These are phyloP conservation scores for Phlegmacium glaucopus DNA, from an alignment of 768 basidiomycete species.

Conservation along the genomic window DNA sequence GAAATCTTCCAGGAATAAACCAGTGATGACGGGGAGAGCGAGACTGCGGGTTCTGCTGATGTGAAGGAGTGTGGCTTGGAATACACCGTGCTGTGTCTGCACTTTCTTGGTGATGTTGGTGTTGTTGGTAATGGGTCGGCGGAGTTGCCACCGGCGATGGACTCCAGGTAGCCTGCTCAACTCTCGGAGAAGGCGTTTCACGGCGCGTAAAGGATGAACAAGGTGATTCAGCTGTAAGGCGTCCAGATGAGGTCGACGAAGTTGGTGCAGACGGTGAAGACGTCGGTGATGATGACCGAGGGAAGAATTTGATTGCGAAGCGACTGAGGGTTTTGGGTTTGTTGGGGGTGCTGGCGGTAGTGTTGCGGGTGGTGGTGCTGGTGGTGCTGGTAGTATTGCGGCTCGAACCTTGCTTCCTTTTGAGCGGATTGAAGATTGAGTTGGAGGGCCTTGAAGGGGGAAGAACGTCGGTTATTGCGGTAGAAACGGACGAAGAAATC, in stretches of 20 bases:
- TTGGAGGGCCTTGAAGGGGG: constrained; percentile 35
- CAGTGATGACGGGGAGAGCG: constrained; percentile 44
- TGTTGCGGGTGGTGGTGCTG: constrained; percentile 5
- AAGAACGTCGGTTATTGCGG: constrained; percentile 38
- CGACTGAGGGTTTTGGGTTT: constrained; percentile 33
- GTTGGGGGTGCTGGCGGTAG: constrained; percentile 7
- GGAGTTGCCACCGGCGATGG: constrained; percentile 20
- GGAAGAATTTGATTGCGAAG: constrained; percentile 47
- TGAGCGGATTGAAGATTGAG: constrained; percentile 12
- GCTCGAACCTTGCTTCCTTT: background rate
- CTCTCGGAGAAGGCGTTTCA: constrained; percentile 34
- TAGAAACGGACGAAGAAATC: constrained; percentile 38
- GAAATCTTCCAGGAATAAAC: constrained; percentile 53
- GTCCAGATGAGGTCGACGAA: constrained; percentile 27
- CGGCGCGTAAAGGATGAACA: constrained; percentile 32
- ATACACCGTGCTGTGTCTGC: constrained; percentile 4
- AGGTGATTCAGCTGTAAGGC: constrained; percentile 27
- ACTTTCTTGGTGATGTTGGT: constrained; percentile 11
- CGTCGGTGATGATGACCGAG: constrained; percentile 46
- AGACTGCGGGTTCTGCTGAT: constrained; percentile 20
- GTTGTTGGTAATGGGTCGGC: constrained; percentile 12
- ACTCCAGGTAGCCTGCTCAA: constrained; percentile 32
- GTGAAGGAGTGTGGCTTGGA: constrained; percentile 8
- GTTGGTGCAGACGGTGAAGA: constrained; percentile 29
- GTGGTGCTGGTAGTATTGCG: constrained; percentile 4